Conservation (phyloP, 2,329 filamentous ascomycete species). For the Claviceps lovelessii region DNA sequence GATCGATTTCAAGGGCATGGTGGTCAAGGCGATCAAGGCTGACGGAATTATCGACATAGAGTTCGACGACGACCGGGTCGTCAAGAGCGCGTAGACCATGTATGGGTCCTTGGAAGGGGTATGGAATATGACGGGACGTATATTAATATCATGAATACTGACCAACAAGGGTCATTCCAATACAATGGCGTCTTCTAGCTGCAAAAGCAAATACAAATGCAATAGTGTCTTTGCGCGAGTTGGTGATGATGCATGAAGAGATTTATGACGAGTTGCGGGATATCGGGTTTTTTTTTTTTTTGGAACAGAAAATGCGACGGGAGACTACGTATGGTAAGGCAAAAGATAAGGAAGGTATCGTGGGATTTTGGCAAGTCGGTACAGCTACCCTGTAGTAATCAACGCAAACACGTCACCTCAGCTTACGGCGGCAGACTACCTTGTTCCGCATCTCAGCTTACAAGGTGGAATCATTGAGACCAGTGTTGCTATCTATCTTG, state of each 20-base stretch:
- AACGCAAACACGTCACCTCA: neutral
- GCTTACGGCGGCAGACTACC: neutral
- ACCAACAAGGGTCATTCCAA: neutral
- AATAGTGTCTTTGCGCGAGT: neutral
- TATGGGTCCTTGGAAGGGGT: neutral
- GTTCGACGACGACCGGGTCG: constrained; percentile 68
- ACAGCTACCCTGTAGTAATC: neutral
- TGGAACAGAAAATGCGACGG: neutral
- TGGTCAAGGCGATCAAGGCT: constrained; percentile 88
- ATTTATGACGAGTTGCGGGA: neutral
- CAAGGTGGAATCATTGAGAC: neutral
- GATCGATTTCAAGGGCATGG: constrained; percentile 96
- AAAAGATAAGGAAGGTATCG: neutral
- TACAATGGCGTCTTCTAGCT: neutral
- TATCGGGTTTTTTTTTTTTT: neutral
- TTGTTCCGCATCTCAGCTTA: neutral
- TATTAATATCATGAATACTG: constrained; percentile 20
- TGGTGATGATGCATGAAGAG: neutral
- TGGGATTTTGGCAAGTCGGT: neutral
- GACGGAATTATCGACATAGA: constrained; percentile 77
- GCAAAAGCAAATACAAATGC: neutral
- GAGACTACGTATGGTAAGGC: neutral
- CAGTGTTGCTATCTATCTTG: too few species aligned
- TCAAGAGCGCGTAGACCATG: constrained; percentile 38
- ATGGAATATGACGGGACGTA: constrained; percentile 14